These are phyloP conservation scores for Fagopyrum esculentum DNA, from an alignment of 148 eudicot genomes.

Conservation along the genomic window DNA sequence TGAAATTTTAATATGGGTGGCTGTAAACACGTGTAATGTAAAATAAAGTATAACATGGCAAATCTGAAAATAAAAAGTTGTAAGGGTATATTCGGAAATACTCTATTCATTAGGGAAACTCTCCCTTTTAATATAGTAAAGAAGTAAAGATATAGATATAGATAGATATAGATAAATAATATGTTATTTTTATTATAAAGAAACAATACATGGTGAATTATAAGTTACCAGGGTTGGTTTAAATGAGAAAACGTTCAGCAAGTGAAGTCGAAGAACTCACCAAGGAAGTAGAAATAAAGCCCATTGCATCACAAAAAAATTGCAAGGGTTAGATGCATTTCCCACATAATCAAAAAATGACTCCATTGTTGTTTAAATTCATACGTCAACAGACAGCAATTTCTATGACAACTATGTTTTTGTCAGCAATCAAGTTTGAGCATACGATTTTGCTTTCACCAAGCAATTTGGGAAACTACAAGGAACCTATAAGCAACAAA, in stretches of 20 bases:
- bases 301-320: neutral
- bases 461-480: neutral
- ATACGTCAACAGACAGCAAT: neutral
- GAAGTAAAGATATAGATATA: no score
- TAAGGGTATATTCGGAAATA: no score
- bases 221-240: no score
- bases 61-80: no score
- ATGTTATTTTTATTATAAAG: no score
- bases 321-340: neutral
- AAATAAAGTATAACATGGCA: no score
- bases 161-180: no score
- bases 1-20: no score
- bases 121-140: no score
- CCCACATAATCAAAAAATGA: neutral
- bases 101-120: no score
- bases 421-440: constrained; percentile 3
- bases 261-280: neutral
- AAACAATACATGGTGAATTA: no score
- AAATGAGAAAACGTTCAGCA: neutral
- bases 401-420: neutral
- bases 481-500: neutral
- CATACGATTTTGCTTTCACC: constrained; percentile 1
- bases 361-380: neutral
- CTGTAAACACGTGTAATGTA: no score
- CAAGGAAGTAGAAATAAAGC: neutral